A percentile compares a stretch with the other conserved stretches of the same genome.
Evolutionary conservation across 2,329 filamentous ascomycete genomes (phyloP).

Genomic region (Alternaria triticina): DNA sequence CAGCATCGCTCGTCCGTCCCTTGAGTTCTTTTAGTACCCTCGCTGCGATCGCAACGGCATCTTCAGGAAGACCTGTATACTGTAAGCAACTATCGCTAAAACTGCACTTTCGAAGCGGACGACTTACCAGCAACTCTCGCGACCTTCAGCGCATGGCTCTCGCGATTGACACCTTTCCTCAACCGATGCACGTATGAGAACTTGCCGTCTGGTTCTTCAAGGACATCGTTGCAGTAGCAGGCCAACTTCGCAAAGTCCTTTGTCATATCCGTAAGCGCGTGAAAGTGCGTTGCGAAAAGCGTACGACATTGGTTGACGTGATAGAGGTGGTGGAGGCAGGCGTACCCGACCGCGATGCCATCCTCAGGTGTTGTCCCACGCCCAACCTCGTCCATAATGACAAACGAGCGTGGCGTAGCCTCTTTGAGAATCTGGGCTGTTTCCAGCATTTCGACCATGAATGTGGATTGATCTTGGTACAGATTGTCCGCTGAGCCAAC

Average conservation of each 20-base stretch:
- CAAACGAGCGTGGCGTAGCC: conserved; percentile 84
- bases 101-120: neutral
- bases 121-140: conserved; percentile 73
- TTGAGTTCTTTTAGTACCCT: conserved; percentile 57
- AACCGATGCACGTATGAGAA: conserved; percentile 90
- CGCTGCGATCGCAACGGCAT: conserved; percentile 72
- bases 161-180: conserved; percentile 79
- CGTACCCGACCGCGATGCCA: conserved; percentile 87
- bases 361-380: conserved; percentile 93
- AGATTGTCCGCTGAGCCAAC: conserved; percentile 89
- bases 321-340: conserved; percentile 83
- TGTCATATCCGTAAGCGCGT: conserved; percentile 80
- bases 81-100: conserved; percentile 8
- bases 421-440: conserved; percentile 87
- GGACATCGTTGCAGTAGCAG: conserved; percentile 88
- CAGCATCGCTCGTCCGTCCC: neutral
- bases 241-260: conserved; percentile 64
- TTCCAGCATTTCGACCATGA: conserved; percentile 99
- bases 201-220: conserved; percentile 66
- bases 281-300: conserved; percentile 96
- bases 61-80: conserved; percentile 67
- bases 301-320: conserved; percentile 77
- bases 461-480: conserved; percentile 94
- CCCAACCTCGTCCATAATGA: conserved; percentile 97
- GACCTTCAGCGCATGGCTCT: conserved; percentile 95